Percentiles rank a stretch among this genome's conserved stretches.
Evolutionary conservation across 1,284 basidiomycete genomes (phyloP).

Genomic region (Hortiboletus rubellus): DNA sequence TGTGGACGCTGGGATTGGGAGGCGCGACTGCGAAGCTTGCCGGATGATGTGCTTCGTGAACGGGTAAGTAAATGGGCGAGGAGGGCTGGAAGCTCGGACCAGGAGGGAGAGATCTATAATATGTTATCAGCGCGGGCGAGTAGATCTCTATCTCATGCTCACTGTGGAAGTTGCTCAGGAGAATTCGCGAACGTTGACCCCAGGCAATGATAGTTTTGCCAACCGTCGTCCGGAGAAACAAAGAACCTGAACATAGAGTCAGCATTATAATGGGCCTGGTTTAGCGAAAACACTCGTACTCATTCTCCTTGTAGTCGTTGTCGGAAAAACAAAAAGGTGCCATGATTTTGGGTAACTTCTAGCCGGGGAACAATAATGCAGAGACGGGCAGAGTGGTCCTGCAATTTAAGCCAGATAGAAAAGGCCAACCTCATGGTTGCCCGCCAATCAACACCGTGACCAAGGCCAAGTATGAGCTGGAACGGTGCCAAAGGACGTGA

Average conservation of each 20-base stretch:
- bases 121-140: background rate
- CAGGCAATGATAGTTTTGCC: too few relatives aligned
- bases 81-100: background rate
- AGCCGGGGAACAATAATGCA: too few relatives aligned
- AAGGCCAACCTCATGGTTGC: background rate
- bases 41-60: too few relatives aligned
- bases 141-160: background rate
- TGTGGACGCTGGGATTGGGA: background rate
- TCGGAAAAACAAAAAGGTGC: background rate
- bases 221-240: too few relatives aligned
- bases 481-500: background rate
- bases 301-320: background rate
- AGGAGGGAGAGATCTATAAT: slow-evolving; percentile 10
- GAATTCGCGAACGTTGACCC: background rate
- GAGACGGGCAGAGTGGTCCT: too few relatives aligned
- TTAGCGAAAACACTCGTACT: background rate
- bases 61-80: accelerated
- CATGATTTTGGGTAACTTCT: slow-evolving; percentile 1
- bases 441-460: background rate
- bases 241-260: too few relatives aligned
- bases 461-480: background rate
- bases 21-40: accelerated
- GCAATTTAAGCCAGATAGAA: background rate
- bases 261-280: background rate
- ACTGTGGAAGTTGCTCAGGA: slow-evolving; percentile 4